Evolutionary conservation across 2,329 filamentous ascomycete species (phyloP).

Genomic region (Trichophyton equinum): DNA sequence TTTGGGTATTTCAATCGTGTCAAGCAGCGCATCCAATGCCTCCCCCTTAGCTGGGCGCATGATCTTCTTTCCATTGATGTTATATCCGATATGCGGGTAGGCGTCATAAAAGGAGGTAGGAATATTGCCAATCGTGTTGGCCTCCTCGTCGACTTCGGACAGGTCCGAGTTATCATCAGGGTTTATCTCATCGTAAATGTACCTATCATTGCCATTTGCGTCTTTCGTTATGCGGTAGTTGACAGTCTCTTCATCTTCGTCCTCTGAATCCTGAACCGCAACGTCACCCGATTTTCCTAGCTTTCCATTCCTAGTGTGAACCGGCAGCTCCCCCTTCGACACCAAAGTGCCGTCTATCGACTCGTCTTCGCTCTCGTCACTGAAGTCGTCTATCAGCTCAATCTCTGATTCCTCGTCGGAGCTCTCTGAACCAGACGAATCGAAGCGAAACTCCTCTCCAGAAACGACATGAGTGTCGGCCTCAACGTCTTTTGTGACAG

Average conservation of each 20-base stretch:
- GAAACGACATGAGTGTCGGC: slow-evolving; percentile 38
- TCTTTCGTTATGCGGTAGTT: slow-evolving; percentile 45
- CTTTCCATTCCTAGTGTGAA: slow-evolving; percentile 27
- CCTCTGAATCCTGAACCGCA: not conserved
- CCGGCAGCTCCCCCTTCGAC: slow-evolving; percentile 16
- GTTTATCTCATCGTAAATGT: slow-evolving; percentile 87
- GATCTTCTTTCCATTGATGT: slow-evolving; percentile 97
- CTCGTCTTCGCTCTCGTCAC: slow-evolving; percentile 31
- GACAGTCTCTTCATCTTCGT: not conserved
- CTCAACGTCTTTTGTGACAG: slow-evolving; percentile 42
- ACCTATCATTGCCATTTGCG: slow-evolving; percentile 80
- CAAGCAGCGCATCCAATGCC: slow-evolving; percentile 80
- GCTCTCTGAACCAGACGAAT: slow-evolving; percentile 32
- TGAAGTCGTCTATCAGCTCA: slow-evolving; percentile 45
- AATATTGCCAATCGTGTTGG: slow-evolving; percentile 92
- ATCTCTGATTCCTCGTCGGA: slow-evolving; percentile 35
- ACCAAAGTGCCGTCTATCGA: not conserved
- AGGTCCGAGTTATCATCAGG: slow-evolving; percentile 95
- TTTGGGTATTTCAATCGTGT: slow-evolving; percentile 93
- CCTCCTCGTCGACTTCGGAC: slow-evolving; percentile 62
- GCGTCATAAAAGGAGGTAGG: slow-evolving; percentile 91
- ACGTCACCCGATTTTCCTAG: not conserved
- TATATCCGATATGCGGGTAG: slow-evolving; percentile 96
- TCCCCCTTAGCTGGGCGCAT: slow-evolving; percentile 90
- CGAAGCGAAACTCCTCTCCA: slow-evolving; percentile 46